phyloP scores from a whole-genome alignment of 1,284 basidiomycete species.

The Pseudozyma thailandica region DNA sequence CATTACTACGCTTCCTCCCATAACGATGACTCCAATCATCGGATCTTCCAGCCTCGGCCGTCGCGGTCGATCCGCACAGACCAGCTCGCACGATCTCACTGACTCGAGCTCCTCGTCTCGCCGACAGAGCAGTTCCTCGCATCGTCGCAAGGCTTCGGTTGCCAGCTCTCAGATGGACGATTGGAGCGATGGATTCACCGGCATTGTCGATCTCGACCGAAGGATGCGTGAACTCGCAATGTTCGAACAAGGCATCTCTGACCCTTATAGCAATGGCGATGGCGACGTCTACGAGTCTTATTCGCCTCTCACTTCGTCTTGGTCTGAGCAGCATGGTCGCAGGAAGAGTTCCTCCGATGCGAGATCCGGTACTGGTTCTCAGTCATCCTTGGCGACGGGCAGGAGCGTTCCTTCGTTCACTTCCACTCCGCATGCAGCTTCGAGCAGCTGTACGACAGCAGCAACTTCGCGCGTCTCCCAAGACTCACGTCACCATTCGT shows the following conservation, averaged over 20 bases:
- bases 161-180: conserved; percentile 39
- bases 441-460: conserved; percentile 15
- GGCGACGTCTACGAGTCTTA: conserved; percentile 22
- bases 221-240: conserved; percentile 51
- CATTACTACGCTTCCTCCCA: background rate
- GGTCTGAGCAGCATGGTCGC: conserved; percentile 3
- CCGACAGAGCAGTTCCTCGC: conserved; percentile 20
- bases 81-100: conserved; percentile 4
- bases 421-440: conserved; percentile 7
- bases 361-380: conserved; percentile 7
- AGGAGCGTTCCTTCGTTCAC: conserved; percentile 16
- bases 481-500: conserved; percentile 29
- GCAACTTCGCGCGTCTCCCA: conserved; percentile 29
- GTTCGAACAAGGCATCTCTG: conserved; percentile 24
- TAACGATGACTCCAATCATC: conserved; percentile 11
- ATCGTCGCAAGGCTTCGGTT: conserved; percentile 13
- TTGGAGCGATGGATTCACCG: conserved; percentile 49
- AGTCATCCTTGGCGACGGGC: conserved; percentile 23
- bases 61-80: conserved; percentile 12
- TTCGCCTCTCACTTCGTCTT: conserved; percentile 2
- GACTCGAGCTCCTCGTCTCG: conserved; percentile 26
- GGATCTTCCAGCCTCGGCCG: conserved; percentile 15
- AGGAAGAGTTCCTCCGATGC: conserved; percentile 24
- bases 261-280: background rate
- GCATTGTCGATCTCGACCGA: conserved; percentile 50